phyloP scores from a whole-genome alignment of 768 basidiomycete genomes.

The Pisolithus tinctorius region DNA sequence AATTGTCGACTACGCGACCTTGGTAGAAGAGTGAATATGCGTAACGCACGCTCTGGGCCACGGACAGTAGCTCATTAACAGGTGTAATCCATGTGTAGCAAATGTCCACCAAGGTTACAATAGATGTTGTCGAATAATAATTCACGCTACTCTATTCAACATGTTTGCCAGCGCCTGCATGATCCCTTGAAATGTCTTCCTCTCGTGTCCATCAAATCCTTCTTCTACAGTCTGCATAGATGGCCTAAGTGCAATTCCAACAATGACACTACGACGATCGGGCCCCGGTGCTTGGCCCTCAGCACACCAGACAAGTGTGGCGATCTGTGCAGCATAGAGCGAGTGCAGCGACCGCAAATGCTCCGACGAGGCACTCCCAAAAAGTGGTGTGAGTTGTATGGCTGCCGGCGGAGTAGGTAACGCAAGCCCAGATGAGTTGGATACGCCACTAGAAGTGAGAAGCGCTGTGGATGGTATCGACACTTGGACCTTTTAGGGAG shows the following conservation, averaged over 20 bases:
- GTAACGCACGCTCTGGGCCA: constrained; percentile 24
- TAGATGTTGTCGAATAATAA: background rate
- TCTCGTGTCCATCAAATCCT: constrained; percentile 34
- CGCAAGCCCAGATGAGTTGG: constrained; percentile 28
- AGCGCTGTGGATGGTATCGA: constrained; percentile 60
- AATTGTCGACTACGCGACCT: constrained; percentile 18
- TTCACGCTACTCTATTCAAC: constrained; percentile 11
- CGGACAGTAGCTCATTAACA: constrained; percentile 7
- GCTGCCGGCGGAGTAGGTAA: constrained; percentile 64
- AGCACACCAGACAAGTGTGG: constrained; percentile 72
- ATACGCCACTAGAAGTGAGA: constrained; percentile 35
- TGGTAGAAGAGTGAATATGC: constrained; percentile 22
- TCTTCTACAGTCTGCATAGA: constrained; percentile 18
- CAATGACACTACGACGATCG: constrained; percentile 54
- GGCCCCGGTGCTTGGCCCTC: constrained; percentile 33
- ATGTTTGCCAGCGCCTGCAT: constrained; percentile 41
- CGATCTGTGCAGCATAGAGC: constrained; percentile 81
- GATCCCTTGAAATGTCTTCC: constrained; percentile 39
- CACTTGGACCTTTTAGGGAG: constrained; percentile 62
- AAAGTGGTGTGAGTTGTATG: constrained; percentile 67
- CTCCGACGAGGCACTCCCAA: constrained; percentile 68
- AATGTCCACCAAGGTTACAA: background rate
- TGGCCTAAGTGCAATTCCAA: constrained; percentile 65
- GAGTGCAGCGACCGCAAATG: constrained; percentile 67
- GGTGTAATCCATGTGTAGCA: constrained; percentile 16